phyloP scores from a whole-genome alignment of 2,329 filamentous ascomycete genomes.

The Verticillium zaregamsianum region DNA sequence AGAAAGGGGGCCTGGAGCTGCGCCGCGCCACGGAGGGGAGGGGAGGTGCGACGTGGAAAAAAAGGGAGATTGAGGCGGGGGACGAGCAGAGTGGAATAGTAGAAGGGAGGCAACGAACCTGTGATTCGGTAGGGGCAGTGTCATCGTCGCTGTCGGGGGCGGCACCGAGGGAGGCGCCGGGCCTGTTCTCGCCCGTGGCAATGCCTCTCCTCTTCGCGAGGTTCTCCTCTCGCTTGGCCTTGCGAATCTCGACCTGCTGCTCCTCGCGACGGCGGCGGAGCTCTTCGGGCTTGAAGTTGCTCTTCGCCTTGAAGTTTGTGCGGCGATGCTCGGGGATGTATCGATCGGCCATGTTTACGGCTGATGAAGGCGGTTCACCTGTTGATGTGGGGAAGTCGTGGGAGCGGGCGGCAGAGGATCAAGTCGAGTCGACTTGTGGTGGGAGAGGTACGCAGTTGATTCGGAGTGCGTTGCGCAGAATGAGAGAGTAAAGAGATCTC shows the following conservation, averaged over 20 bases:
- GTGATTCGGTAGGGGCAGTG: slow-evolving; percentile 86
- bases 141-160: slow-evolving; percentile 98
- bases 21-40: neutral
- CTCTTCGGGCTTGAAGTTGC: slow-evolving; percentile 98
- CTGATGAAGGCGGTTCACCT: slow-evolving; percentile 7
- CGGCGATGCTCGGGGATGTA: slow-evolving; percentile 99
- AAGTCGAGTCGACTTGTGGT: neutral
- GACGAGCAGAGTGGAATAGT: slow-evolving; percentile 8
- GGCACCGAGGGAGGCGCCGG: slow-evolving; percentile 78
- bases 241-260: slow-evolving; percentile 98
- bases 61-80: slow-evolving; percentile 4
- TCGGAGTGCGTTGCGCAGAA: neutral
- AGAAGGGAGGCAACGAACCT: slow-evolving; percentile 38
- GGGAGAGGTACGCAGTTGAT: neutral
- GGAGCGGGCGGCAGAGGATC: neutral
- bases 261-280: slow-evolving; percentile 96
- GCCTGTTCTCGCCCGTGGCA: slow-evolving; percentile 72
- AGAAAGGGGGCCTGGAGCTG: neutral
- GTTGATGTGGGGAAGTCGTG: neutral
- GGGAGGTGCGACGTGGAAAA: neutral
- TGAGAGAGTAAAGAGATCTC: neutral
- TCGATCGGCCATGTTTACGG: slow-evolving; percentile 83
- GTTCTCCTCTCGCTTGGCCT: slow-evolving; percentile 98
- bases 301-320: slow-evolving; percentile 99
- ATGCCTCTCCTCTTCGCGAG: slow-evolving; percentile 97